These are phyloP conservation scores for Saccharum hybrid DNA, from an alignment of 202 grass and related monocot species.

Conservation along the genomic window DNA sequence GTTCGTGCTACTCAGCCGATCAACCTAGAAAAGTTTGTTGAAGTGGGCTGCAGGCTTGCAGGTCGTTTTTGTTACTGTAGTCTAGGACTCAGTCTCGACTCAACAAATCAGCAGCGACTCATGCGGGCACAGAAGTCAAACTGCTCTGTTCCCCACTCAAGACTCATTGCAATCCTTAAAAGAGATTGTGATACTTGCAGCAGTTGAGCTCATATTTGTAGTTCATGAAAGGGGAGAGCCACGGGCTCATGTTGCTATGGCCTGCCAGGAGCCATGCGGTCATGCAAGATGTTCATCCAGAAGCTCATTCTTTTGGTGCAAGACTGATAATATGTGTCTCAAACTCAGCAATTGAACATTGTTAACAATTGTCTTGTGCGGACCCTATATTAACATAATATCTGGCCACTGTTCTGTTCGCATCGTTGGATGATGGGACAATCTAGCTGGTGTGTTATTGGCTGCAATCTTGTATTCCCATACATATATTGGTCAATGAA, in stretches of 20 bases:
- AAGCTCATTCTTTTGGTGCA: slow-evolving; percentile 31
- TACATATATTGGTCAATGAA: slow-evolving; percentile 33
- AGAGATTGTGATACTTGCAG: slow-evolving; percentile 19
- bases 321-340: slow-evolving; percentile 5
- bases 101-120: slow-evolving; percentile 16
- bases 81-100: slow-evolving; percentile 22
- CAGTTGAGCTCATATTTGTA: slow-evolving; percentile 32
- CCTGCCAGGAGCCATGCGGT: not conserved
- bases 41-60: slow-evolving; percentile 48
- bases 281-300: slow-evolving; percentile 10
- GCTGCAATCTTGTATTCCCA: slow-evolving; percentile 31
- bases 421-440: slow-evolving; percentile 18
- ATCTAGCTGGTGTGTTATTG: not conserved
- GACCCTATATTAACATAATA: not conserved
- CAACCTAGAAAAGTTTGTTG: slow-evolving; percentile 38
- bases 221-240: not conserved
- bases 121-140: slow-evolving; percentile 15
- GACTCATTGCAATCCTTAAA: not conserved
- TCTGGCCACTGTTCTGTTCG: not conserved
- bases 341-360: slow-evolving; percentile 1
- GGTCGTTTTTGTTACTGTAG: slow-evolving; percentile 45
- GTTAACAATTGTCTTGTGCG: not conserved
- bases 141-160: not conserved
- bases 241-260: slow-evolving; percentile 17
- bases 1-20: slow-evolving; percentile 2